Conservation (phyloP, 2,329 filamentous ascomycete species). For the Emergomyces orientalis region DNA sequence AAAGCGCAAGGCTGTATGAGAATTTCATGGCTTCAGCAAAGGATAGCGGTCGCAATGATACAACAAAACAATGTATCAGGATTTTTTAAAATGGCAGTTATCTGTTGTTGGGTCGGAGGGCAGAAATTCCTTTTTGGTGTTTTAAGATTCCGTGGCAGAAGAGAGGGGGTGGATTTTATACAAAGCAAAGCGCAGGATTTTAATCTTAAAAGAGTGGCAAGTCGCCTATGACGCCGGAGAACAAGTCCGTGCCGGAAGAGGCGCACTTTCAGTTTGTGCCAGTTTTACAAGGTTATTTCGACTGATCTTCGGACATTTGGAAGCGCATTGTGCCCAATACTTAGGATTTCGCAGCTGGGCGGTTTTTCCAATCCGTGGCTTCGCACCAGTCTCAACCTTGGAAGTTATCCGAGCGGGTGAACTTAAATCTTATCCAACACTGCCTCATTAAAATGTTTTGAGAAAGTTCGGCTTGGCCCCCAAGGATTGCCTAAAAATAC, state of each 20-base stretch:
- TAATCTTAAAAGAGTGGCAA: not conserved
- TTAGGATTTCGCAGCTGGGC: no score
- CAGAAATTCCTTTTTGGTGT: no score
- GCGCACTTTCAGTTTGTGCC: not conserved
- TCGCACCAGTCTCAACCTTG: no score
- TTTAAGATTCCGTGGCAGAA: not conserved
- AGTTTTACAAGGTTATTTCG: not conserved
- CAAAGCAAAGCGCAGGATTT: not conserved
- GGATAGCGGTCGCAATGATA: not conserved
- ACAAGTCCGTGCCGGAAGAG: not conserved
- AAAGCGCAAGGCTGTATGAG: constrained; percentile 18
- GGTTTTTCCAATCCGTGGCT: no score
- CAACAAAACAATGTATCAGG: not conserved
- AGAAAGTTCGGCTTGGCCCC: not conserved
- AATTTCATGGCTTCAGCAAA: constrained; percentile 25
- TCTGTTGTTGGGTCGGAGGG: not conserved
- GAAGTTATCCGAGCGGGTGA: no score
- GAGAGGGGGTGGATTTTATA: not conserved
- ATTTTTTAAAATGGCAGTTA: not conserved
- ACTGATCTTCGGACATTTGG: not conserved
- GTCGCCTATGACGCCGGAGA: not conserved
- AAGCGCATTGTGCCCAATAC: not conserved
- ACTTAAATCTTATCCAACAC: not conserved
- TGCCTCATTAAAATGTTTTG: no score
- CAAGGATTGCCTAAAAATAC: not conserved